These are phyloP conservation scores for Microstegium vimineum DNA, from an alignment of 176 grass and related monocot species.

Conservation along the genomic window DNA sequence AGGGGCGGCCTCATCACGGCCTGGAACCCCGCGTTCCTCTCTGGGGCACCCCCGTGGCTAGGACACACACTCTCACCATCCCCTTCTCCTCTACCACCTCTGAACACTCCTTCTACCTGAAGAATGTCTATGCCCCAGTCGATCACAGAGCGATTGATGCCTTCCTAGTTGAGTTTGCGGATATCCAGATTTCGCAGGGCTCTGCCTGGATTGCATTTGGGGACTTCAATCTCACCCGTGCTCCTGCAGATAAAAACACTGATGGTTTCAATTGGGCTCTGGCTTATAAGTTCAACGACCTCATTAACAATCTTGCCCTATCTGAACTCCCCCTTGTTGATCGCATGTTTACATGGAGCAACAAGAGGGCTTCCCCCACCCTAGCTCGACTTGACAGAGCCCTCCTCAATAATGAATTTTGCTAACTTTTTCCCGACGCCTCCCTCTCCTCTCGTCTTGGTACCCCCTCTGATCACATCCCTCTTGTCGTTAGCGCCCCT, in stretches of 20 bases:
- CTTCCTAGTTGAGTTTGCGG: not conserved
- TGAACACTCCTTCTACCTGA: not conserved
- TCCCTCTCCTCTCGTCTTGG: too few relatives aligned
- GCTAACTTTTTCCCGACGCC: too few relatives aligned
- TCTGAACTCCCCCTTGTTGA: not conserved
- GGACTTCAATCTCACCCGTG: not conserved
- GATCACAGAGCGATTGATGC: not conserved
- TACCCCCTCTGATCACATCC: too few relatives aligned
- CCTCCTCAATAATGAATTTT: too few relatives aligned
- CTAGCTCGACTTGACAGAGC: too few relatives aligned
- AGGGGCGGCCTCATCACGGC: too few relatives aligned
- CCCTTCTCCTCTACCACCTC: not conserved
- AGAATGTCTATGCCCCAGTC: not conserved
- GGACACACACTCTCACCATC: not conserved
- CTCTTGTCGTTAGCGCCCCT: too few relatives aligned
- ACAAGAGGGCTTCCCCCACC: too few relatives aligned
- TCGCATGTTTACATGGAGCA: not conserved
- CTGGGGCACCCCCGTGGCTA: too few relatives aligned
- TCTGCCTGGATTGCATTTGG: not conserved
- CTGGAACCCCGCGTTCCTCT: too few relatives aligned
- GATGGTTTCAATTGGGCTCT: accelerated
- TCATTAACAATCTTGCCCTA: not conserved
- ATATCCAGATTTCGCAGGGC: accelerated
- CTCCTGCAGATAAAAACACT: accelerated
- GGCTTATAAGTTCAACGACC: accelerated